Conservation (phyloP, 495 filamentous ascomycete genomes). For the Daldinia childiae region DNA sequence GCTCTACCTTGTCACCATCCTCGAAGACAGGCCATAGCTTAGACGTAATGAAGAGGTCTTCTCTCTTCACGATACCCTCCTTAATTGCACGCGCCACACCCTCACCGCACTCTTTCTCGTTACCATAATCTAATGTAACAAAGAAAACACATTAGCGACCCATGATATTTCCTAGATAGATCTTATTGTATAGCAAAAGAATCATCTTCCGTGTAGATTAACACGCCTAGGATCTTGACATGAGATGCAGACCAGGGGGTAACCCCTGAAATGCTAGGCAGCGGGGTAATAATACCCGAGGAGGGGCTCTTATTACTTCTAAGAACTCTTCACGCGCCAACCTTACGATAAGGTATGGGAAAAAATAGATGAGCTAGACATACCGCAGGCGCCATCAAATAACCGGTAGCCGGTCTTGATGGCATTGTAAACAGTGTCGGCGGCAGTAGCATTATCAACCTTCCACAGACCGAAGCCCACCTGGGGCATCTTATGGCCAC, state of each 20-base stretch:
- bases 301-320: constrained; percentile 42
- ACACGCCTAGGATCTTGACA: constrained; percentile 18
- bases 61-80: constrained; percentile 84
- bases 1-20: constrained; percentile 75
- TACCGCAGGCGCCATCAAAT: constrained; percentile 88
- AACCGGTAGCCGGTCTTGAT: constrained; percentile 89
- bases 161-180: constrained; percentile 7
- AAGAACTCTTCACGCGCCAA: constrained; percentile 14
- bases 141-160: constrained; percentile 34
- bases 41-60: constrained; percentile 89
- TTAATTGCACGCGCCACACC: constrained; percentile 88
- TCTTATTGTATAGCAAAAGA: constrained; percentile 5
- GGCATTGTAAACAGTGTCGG: constrained; percentile 86
- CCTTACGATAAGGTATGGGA: constrained; percentile 10
- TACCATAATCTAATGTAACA: constrained; percentile 76
- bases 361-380: constrained; percentile 37
- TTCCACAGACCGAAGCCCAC: constrained; percentile 90
- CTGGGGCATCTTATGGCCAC: constrained; percentile 84
- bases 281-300: constrained; percentile 44
- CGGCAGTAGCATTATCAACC: constrained; percentile 78
- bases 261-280: constrained; percentile 16
- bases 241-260: neutral
- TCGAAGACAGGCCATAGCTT: constrained; percentile 96
- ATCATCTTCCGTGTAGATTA: constrained; percentile 23
- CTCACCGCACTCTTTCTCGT: constrained; percentile 84